phyloP scores from a whole-genome alignment of 2,329 filamentous ascomycete genomes.

The Aspergillus sp. region DNA sequence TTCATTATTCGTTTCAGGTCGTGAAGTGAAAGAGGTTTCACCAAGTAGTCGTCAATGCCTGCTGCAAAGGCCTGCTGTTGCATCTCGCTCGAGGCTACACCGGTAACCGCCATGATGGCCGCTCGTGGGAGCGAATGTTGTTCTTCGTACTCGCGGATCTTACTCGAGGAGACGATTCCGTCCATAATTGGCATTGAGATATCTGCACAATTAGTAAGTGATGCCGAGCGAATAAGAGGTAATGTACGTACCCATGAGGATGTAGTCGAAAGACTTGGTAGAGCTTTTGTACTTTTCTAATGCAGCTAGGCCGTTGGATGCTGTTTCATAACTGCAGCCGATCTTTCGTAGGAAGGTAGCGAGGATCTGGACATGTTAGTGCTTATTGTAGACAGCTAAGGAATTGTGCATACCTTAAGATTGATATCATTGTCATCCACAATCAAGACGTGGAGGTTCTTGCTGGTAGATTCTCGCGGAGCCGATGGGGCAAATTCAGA shows the following conservation, averaged over 20 bases:
- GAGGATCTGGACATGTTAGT: slow-evolving; percentile 29
- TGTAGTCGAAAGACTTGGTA: slow-evolving; percentile 37
- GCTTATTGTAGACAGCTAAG: neutral
- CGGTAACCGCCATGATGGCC: slow-evolving; percentile 36
- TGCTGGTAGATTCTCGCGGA: slow-evolving; percentile 3
- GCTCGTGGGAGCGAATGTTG: slow-evolving; percentile 24
- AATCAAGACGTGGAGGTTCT: slow-evolving; percentile 34
- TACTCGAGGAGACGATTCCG: slow-evolving; percentile 45
- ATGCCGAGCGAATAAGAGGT: neutral
- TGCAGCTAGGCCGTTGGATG: slow-evolving; percentile 43
- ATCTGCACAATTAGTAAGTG: slow-evolving; percentile 31
- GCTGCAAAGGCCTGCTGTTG: slow-evolving; percentile 34
- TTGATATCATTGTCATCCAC: slow-evolving; percentile 50
- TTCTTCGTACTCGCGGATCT: slow-evolving; percentile 42
- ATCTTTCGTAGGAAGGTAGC: slow-evolving; percentile 43
- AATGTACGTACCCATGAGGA: slow-evolving; percentile 34
- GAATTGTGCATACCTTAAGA: slow-evolving; percentile 26
- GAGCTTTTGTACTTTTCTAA: slow-evolving; percentile 37
- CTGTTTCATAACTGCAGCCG: slow-evolving; percentile 39
- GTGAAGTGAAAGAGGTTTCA: slow-evolving; percentile 35
- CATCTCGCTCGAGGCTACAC: slow-evolving; percentile 34
- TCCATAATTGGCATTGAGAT: slow-evolving; percentile 50
- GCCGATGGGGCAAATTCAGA: slow-evolving; percentile 13
- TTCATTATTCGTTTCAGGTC: slow-evolving; percentile 35
- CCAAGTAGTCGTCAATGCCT: slow-evolving; percentile 35